Evolutionary conservation across 2,329 filamentous ascomycete genomes (phyloP).

Genomic region (Aspergillus alliaceus): DNA sequence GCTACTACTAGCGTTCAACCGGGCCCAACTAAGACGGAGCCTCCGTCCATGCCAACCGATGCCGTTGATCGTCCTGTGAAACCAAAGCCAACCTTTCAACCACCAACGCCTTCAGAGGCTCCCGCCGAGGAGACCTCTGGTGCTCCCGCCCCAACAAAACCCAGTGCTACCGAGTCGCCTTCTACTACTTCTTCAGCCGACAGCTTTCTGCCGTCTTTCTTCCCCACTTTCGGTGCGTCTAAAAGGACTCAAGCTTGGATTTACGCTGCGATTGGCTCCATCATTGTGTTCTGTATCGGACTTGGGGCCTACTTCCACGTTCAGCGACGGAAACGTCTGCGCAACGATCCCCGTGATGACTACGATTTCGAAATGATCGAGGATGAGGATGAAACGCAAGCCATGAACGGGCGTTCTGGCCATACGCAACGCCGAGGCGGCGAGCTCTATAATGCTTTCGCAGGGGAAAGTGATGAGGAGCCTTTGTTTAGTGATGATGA

Average conservation of each 20-base stretch:
- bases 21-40: conserved; percentile 45
- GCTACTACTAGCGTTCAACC: conserved; percentile 63
- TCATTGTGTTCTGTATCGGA: conserved; percentile 76
- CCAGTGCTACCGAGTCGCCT: conserved; percentile 30
- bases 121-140: conserved; percentile 24
- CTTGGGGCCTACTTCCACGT: conserved; percentile 81
- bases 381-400: conserved; percentile 64
- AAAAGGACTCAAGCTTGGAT: conserved; percentile 92
- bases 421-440: conserved; percentile 65
- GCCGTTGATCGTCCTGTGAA: conserved; percentile 66
- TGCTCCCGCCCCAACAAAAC: conserved; percentile 28
- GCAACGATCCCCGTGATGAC: conserved; percentile 72
- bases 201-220: conserved; percentile 75
- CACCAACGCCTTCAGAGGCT: conserved; percentile 19
- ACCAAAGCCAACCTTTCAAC: conserved; percentile 48
- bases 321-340: conserved; percentile 72
- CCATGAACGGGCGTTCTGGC: conserved; percentile 49
- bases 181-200: conserved; percentile 40
- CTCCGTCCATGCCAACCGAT: conserved; percentile 56
- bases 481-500: conserved; percentile 49
- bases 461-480: conserved; percentile 82
- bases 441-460: conserved; percentile 96
- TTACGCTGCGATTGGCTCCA: conserved; percentile 80
- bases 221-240: conserved; percentile 86
- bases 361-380: conserved; percentile 96